These are phyloP conservation scores for Peronospora farinosa DNA, from an alignment of 352 stramenopile genomes.

Conservation along the genomic window DNA sequence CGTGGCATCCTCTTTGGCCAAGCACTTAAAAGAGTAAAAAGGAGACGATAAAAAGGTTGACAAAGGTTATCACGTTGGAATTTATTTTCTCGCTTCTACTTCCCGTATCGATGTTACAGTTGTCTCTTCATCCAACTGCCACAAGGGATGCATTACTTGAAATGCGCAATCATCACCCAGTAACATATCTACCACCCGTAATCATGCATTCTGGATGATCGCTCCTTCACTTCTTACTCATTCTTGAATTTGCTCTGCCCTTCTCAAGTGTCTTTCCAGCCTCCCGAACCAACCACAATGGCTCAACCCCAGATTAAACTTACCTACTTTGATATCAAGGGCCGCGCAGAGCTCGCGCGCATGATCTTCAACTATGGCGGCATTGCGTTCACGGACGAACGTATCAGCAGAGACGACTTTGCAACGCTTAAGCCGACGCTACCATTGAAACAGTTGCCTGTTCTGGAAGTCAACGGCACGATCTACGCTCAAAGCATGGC, in stretches of 20 bases:
- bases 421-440: conserved; percentile 45
- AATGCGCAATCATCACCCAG: too few species aligned
- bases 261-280: neutral
- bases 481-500: conserved; percentile 56
- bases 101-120: too few species aligned
- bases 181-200: too few species aligned
- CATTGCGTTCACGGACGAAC: conserved; percentile 34
- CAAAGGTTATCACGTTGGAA: neutral
- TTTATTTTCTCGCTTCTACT: too few species aligned
- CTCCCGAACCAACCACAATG: conserved; percentile 23
- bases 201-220: too few species aligned
- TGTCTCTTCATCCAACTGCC: too few species aligned
- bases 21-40: too few species aligned
- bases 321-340: conserved; percentile 53
- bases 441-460: conserved; percentile 45
- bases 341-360: conserved; percentile 42
- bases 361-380: conserved; percentile 38
- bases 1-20: conserved; percentile 1
- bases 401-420: conserved; percentile 27
- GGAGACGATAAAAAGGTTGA: neutral
- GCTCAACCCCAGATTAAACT: conserved; percentile 37
- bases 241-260: conserved; percentile 14
- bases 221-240: conserved; percentile 6
- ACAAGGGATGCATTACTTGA: too few species aligned
- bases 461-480: conserved; percentile 40